Evolutionary conservation across 768 basidiomycete genomes (phyloP).

Genomic region (Mycena rosella): DNA sequence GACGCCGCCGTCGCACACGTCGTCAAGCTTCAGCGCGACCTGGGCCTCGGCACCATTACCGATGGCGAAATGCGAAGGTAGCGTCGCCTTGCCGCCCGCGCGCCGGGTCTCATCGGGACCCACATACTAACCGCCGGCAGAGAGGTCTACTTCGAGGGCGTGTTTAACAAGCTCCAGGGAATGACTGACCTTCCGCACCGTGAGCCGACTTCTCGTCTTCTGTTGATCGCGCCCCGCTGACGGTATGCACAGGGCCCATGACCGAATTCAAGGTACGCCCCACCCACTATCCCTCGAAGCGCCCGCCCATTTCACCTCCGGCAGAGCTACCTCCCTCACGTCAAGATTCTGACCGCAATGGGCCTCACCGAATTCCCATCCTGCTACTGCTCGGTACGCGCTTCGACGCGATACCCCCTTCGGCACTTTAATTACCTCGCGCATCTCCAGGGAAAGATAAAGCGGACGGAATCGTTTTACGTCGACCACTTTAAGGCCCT

Average conservation of each 20-base stretch:
- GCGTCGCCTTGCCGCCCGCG: too few species aligned
- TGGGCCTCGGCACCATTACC: conserved; percentile 71
- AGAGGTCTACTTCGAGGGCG: conserved; percentile 72
- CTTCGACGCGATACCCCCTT: not conserved
- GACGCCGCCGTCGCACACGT: conserved; percentile 67
- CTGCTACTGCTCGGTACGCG: conserved; percentile 58
- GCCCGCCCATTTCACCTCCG: not conserved
- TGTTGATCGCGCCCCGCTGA: conserved; percentile 16
- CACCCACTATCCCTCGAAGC: conserved; percentile 4
- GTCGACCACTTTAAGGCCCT: conserved; percentile 72
- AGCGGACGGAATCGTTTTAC: conserved; percentile 71
- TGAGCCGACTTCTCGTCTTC: conserved; percentile 41
- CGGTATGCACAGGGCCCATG: conserved; percentile 53
- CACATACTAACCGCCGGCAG: conserved; percentile 44
- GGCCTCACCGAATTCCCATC: conserved; percentile 56
- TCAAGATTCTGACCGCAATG: conserved; percentile 54
- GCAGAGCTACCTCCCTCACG: conserved; percentile 63
- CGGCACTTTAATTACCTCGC: conserved; percentile 39
- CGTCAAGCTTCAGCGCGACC: conserved; percentile 64
- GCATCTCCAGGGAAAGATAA: conserved; percentile 69
- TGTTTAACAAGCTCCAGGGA: conserved; percentile 75
- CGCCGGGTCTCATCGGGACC: too few species aligned
- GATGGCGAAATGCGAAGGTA: conserved; percentile 69
- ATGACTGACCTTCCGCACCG: conserved; percentile 67
- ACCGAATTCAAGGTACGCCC: conserved; percentile 62